Evolutionary conservation across 2,329 filamentous ascomycete species (phyloP).

Genomic region (Stagonosporopsis tanaceti): DNA sequence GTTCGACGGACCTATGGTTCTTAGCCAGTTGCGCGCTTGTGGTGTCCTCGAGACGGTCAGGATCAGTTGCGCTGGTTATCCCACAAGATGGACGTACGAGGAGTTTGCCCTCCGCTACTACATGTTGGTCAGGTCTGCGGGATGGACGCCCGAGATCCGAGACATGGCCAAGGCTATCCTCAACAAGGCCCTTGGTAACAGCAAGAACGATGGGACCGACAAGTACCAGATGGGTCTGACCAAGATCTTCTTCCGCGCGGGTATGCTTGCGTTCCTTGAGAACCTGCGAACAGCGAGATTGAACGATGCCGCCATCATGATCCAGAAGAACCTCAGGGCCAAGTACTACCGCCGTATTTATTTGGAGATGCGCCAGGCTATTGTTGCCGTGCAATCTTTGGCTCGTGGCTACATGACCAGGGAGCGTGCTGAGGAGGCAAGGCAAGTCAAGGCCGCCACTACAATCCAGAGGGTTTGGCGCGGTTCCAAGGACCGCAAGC

Average conservation of each 20-base stretch:
- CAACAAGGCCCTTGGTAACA: constrained; percentile 76
- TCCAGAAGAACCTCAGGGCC: constrained; percentile 95
- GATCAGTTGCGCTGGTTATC: constrained; percentile 96
- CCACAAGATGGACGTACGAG: constrained; percentile 97
- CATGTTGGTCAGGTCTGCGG: constrained; percentile 88
- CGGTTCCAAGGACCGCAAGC: constrained; percentile 86
- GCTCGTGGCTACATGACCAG: constrained; percentile 81
- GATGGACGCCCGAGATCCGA: constrained; percentile 93
- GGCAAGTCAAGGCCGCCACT: constrained; percentile 85
- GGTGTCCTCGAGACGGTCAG: constrained; percentile 98
- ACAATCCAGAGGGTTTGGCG: constrained; percentile 96
- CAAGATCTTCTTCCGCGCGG: constrained; percentile 99
- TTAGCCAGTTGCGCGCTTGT: constrained; percentile 95
- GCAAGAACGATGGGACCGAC: constrained; percentile 74
- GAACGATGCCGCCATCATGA: constrained; percentile 95
- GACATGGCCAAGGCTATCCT: constrained; percentile 94
- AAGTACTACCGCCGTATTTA: constrained; percentile 96
- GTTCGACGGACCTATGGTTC: constrained; percentile 98
- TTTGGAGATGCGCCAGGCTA: constrained; percentile 81
- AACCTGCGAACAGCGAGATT: constrained; percentile 89
- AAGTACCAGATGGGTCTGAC: constrained; percentile 98
- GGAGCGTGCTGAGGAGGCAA: constrained; percentile 78
- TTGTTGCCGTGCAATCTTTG: constrained; percentile 81
- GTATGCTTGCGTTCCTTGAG: constrained; percentile 98
- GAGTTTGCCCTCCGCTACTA: constrained; percentile 98